Evolutionary conservation across 2,329 filamentous ascomycete genomes (phyloP).

Genomic region (Aspergillus pseudoviridinutans): DNA sequence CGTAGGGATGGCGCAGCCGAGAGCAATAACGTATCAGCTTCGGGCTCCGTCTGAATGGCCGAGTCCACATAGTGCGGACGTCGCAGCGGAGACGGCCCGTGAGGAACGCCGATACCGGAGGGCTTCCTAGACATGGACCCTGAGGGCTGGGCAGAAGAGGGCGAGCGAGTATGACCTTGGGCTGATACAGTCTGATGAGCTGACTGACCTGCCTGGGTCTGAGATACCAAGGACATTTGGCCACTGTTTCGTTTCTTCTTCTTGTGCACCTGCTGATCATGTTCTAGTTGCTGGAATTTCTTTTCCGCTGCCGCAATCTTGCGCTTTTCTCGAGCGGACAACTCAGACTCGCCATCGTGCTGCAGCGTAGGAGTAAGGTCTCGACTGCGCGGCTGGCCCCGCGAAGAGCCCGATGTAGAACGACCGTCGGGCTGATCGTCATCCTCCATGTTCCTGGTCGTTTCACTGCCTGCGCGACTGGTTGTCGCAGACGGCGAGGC

Average conservation of each 20-base stretch:
- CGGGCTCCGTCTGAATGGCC: conserved; percentile 41
- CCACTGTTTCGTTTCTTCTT: conserved; percentile 57
- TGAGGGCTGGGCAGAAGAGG: conserved; percentile 28
- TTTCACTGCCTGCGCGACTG: conserved; percentile 59
- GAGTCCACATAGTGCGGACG: conserved; percentile 39
- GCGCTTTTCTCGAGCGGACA: conserved; percentile 59
- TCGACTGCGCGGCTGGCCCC: conserved; percentile 54
- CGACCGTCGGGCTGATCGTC: conserved; percentile 55
- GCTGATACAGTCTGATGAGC: conserved; percentile 19
- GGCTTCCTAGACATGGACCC: conserved; percentile 25
- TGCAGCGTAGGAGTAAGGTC: conserved; percentile 58
- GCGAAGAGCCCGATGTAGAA: conserved; percentile 55
- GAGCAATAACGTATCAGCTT: conserved; percentile 32
- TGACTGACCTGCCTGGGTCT: too few relatives aligned
- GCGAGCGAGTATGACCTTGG: conserved; percentile 36
- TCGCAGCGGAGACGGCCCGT: conserved; percentile 20
- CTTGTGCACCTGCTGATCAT: conserved; percentile 51
- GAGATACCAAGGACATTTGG: conserved; percentile 50
- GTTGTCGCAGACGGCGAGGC: conserved; percentile 54
- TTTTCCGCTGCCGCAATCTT: conserved; percentile 62
- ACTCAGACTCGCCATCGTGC: conserved; percentile 46
- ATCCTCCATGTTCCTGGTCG: conserved; percentile 48
- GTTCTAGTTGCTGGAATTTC: conserved; percentile 58
- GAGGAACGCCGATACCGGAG: conserved; percentile 27
- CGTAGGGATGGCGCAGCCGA: conserved; percentile 16